A percentile compares a stretch with the other conserved stretches of the same genome.
These are phyloP conservation scores for Phlebopus sp. DNA, from an alignment of 1,284 basidiomycete species.

Conservation along the genomic window DNA sequence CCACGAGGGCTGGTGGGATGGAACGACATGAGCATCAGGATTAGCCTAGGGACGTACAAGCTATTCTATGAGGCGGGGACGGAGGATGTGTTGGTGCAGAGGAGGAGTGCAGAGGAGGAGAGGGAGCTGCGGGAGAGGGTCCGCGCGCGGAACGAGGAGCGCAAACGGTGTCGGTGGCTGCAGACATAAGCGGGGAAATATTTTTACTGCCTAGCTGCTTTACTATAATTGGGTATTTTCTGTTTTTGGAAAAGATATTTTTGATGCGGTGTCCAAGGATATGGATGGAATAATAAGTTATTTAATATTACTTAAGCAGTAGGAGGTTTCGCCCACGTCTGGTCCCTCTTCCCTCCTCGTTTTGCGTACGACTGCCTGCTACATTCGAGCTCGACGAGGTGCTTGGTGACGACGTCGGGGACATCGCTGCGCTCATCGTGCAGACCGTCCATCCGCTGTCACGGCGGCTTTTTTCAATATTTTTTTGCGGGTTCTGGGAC, in stretches of 20 bases:
- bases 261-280: constrained; percentile 1
- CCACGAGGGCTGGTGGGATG: constrained; percentile 27
- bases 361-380: constrained; percentile 2
- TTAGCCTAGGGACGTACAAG: constrained; percentile 67
- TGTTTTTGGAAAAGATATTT: constrained; percentile 15
- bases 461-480: not conserved
- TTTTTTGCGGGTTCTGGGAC: constrained; percentile 7
- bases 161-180: constrained; percentile 43
- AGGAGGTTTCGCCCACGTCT: constrained; percentile 9
- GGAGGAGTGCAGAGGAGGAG: constrained; percentile 36
- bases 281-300: not conserved
- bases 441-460: not conserved
- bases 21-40: constrained; percentile 53
- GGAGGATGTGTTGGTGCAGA: constrained; percentile 51
- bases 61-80: constrained; percentile 68
- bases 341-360: constrained; percentile 3
- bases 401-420: not conserved
- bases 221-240: constrained; percentile 1
- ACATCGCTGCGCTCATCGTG: not conserved
- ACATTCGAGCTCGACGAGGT: constrained; percentile 5
- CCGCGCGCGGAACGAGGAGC: constrained; percentile 50
- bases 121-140: constrained; percentile 43
- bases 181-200: constrained; percentile 9
- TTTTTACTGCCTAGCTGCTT: not conserved
- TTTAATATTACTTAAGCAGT: constrained; percentile 29